phyloP scores from a whole-genome alignment of 2,329 filamentous ascomycete genomes.

The Didymella lethalis region DNA sequence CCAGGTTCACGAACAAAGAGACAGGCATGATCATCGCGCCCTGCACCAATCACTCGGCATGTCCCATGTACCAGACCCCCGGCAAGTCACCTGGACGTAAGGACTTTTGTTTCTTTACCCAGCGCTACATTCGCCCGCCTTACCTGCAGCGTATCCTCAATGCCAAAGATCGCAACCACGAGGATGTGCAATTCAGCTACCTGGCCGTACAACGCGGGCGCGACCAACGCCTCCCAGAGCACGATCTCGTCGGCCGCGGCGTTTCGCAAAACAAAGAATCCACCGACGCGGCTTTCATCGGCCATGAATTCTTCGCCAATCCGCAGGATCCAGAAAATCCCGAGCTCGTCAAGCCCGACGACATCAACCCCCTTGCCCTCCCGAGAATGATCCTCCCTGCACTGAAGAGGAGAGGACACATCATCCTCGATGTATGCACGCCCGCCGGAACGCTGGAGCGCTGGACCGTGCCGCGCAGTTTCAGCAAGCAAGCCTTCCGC shows the following conservation, averaged over 20 bases:
- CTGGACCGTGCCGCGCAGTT: slow-evolving; percentile 88
- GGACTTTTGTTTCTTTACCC: slow-evolving; percentile 89
- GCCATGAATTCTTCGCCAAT: slow-evolving; percentile 62
- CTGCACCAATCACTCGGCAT: slow-evolving; percentile 87
- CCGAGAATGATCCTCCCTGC: slow-evolving; percentile 81
- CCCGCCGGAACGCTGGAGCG: slow-evolving; percentile 85
- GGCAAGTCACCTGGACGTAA: slow-evolving; percentile 78
- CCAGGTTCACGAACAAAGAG: slow-evolving; percentile 57
- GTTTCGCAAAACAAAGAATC: slow-evolving; percentile 63
- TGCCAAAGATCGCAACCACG: slow-evolving; percentile 76
- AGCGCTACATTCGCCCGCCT: slow-evolving; percentile 83
- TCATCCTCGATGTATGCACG: slow-evolving; percentile 91
- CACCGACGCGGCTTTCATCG: slow-evolving; percentile 72
- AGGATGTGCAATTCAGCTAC: slow-evolving; percentile 92
- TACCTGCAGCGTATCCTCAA: slow-evolving; percentile 82
- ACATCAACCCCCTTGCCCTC: slow-evolving; percentile 66
- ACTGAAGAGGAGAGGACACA: slow-evolving; percentile 86
- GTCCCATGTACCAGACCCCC: slow-evolving; percentile 83
- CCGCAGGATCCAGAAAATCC: slow-evolving; percentile 37
- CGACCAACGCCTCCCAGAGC: slow-evolving; percentile 57
- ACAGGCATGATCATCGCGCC: slow-evolving; percentile 68
- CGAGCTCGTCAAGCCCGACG: slow-evolving; percentile 34
- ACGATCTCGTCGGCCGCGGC: slow-evolving; percentile 44
- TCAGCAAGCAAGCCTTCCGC: slow-evolving; percentile 81
- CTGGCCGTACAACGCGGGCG: slow-evolving; percentile 82